These are phyloP conservation scores for Nelumbo lutea DNA, from an alignment of 164 flowering plant genomes.

Conservation along the genomic window DNA sequence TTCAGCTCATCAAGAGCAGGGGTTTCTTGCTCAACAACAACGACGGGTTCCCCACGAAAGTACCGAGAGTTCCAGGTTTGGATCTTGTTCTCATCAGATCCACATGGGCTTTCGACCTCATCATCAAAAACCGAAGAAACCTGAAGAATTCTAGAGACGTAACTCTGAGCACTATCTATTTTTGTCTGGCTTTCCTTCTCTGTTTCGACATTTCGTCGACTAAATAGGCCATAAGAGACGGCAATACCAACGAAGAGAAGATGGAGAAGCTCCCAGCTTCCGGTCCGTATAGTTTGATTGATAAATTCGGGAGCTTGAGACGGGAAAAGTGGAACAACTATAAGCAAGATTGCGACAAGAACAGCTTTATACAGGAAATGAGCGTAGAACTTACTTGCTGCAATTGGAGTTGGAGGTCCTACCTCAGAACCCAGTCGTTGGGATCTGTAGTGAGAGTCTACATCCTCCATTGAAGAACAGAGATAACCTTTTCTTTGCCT, in stretches of 20 bases:
- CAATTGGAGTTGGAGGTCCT: conserved; percentile 11
- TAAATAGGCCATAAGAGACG: conserved; percentile 84
- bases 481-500: conserved; percentile 1
- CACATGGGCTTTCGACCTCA: conserved; percentile 42
- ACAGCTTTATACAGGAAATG: conserved; percentile 44
- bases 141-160: conserved; percentile 62
- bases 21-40: conserved; percentile 47
- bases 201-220: conserved; percentile 48
- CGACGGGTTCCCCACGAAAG: conserved; percentile 47
- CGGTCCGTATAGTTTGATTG: conserved; percentile 41
- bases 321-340: conserved; percentile 54
- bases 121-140: conserved; percentile 80
- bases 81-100: conserved; percentile 43
- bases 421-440: conserved; percentile 20
- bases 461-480: conserved; percentile 45
- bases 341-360: conserved; percentile 32
- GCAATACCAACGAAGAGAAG: conserved; percentile 86
- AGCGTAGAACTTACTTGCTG: conserved; percentile 37
- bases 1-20: conserved; percentile 34
- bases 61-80: conserved; percentile 77
- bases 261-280: conserved; percentile 91
- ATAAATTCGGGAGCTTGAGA: conserved; percentile 76
- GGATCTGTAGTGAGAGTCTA: conserved; percentile 19
- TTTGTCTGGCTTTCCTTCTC: conserved; percentile 38
- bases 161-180: conserved; percentile 45